Evolutionary conservation across 2,329 filamentous ascomycete genomes (phyloP).

Genomic region (Daldinia sp.): DNA sequence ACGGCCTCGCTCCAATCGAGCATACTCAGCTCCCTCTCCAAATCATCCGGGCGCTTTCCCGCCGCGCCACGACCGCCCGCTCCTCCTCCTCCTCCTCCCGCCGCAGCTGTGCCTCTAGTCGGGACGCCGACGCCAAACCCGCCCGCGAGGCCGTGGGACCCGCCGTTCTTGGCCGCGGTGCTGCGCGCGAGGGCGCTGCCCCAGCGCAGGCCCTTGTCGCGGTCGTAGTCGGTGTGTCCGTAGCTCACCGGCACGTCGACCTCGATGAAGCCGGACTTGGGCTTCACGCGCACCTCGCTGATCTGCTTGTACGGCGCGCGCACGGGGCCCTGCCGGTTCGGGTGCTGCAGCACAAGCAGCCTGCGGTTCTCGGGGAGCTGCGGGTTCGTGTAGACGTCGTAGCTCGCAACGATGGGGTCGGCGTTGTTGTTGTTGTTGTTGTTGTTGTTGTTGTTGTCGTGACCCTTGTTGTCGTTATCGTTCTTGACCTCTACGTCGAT

Average conservation of each 20-base stretch:
- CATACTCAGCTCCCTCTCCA: constrained; percentile 61
- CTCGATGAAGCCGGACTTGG: constrained; percentile 84
- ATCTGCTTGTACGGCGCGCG: constrained; percentile 72
- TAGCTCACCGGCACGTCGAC: constrained; percentile 88
- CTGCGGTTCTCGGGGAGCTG: constrained; percentile 70
- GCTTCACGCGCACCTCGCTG: constrained; percentile 83
- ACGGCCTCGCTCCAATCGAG: constrained; percentile 76
- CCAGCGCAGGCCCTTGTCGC: constrained; percentile 83
- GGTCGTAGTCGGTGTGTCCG: constrained; percentile 78
- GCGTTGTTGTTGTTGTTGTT: constrained; percentile 65
- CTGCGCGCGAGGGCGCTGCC: constrained; percentile 78
- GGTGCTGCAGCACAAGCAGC: constrained; percentile 89
- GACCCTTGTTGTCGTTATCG: constrained; percentile 53
- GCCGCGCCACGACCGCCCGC: constrained; percentile 45
- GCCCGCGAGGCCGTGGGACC: constrained; percentile 77
- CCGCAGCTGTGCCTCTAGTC: constrained; percentile 46
- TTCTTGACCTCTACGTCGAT: constrained; percentile 28
- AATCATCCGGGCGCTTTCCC: constrained; percentile 55
- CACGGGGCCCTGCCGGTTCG: constrained; percentile 73
- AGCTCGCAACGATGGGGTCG: constrained; percentile 79
- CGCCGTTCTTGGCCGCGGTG: constrained; percentile 69
- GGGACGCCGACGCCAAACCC: constrained; percentile 75
- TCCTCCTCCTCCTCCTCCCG: constrained; percentile 38
- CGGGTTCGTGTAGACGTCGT: constrained; percentile 89
- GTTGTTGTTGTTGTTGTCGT: constrained; percentile 71